A percentile compares a stretch with the other conserved stretches of the same genome.
These are phyloP conservation scores for Urochloa ruziziensis DNA, from an alignment of 176 grass and related monocot genomes.

Conservation along the genomic window DNA sequence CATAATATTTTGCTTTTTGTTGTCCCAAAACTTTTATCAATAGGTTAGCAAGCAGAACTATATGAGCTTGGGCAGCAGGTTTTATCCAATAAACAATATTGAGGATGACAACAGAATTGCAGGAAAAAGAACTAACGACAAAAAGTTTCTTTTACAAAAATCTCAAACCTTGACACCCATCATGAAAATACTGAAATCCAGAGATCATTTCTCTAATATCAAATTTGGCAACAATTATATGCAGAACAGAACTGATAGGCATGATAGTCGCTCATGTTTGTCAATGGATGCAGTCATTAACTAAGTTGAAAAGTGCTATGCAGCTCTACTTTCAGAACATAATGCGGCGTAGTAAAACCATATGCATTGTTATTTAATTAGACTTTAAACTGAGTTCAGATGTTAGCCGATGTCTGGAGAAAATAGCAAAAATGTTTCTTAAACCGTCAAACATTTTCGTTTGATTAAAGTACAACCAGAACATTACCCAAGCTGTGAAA, in stretches of 20 bases:
- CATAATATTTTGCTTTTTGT: neutral
- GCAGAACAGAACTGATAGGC: neutral
- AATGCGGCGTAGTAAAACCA: neutral
- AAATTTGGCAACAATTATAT: neutral
- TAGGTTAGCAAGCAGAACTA: neutral
- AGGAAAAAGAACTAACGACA: neutral
- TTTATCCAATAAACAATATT: neutral
- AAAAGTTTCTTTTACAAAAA: neutral
- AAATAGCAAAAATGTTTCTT: neutral
- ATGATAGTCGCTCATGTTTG: neutral
- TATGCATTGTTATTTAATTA: neutral
- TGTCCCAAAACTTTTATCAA: neutral
- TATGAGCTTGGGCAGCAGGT: neutral
- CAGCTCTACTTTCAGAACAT: neutral
- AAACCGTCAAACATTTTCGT: neutral
- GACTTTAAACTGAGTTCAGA: neutral
- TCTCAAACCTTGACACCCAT: neutral
- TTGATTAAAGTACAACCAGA: constrained; percentile 16
- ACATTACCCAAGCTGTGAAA: constrained; percentile 94
- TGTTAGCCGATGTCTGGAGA: neutral
- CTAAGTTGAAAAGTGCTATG: neutral
- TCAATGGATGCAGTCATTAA: neutral
- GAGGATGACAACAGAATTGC: neutral
- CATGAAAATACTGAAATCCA: neutral
- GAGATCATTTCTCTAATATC: neutral